These are phyloP conservation scores for Hirschioporus abietinus DNA, from an alignment of 768 basidiomycete species.

Conservation along the genomic window DNA sequence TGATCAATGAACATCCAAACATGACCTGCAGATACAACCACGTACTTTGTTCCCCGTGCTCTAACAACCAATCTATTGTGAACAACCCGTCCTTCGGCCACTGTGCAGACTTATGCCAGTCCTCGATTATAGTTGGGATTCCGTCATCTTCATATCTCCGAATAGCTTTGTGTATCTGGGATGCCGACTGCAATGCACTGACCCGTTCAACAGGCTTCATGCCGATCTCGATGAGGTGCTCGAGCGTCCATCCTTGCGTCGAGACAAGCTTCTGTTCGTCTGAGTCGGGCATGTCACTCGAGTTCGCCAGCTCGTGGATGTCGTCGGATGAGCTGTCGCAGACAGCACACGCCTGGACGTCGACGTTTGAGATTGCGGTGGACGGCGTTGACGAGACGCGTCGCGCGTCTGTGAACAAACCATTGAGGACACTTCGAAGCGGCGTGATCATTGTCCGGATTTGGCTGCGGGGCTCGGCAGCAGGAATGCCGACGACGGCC, in stretches of 20 bases:
- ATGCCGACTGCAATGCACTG: slow-evolving; percentile 24
- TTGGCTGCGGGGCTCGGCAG: neutral
- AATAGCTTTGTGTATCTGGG: slow-evolving; percentile 31
- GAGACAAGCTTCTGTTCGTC: neutral
- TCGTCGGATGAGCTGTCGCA: neutral
- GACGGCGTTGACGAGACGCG: slow-evolving; percentile 5
- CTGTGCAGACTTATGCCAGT: slow-evolving; percentile 44
- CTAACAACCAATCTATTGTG: slow-evolving; percentile 46
- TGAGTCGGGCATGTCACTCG: neutral
- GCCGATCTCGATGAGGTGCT: slow-evolving; percentile 31
- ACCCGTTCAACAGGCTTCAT: slow-evolving; percentile 34
- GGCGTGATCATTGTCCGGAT: neutral
- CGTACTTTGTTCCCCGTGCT: slow-evolving; percentile 27
- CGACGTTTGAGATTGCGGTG: neutral
- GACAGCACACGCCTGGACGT: neutral
- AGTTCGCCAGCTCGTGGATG: neutral
- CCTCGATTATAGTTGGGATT: slow-evolving; percentile 58
- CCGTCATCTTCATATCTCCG: slow-evolving; percentile 44
- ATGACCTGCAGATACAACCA: neutral
- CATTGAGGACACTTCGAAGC: neutral
- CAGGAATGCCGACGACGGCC: neutral
- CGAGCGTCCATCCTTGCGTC: slow-evolving; percentile 46
- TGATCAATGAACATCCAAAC: slow-evolving; percentile 11
- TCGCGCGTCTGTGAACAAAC: neutral
- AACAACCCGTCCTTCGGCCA: slow-evolving; percentile 55